These are phyloP conservation scores for Austroboletus novae-zelandiae DNA, from an alignment of 1,284 basidiomycete species.

Conservation along the genomic window DNA sequence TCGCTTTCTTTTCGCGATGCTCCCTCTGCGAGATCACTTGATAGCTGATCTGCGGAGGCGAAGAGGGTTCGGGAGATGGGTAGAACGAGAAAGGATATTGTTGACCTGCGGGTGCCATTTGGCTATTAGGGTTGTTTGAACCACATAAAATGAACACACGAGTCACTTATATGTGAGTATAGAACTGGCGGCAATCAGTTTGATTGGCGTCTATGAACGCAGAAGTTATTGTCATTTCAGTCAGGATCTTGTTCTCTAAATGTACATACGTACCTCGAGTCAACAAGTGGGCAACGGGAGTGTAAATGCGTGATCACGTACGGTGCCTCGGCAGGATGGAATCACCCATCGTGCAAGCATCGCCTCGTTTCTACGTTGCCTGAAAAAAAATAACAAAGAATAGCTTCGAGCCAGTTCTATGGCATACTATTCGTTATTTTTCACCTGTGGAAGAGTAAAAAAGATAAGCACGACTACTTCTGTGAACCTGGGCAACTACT, in stretches of 20 bases:
- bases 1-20: conserved; percentile 22
- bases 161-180: not conserved
- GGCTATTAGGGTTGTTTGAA: too few species aligned
- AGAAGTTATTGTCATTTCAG: too few species aligned
- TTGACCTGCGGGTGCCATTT: not conserved
- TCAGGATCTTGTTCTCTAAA: not conserved
- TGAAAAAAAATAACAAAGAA: not conserved
- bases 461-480: too few species aligned
- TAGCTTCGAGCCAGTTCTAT: too few species aligned
- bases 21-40: conserved; percentile 17
- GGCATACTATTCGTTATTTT: too few species aligned
- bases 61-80: not conserved
- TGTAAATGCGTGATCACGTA: not conserved
- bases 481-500: too few species aligned
- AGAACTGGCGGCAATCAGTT: not conserved
- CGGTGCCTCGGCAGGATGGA: not conserved
- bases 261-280: not conserved
- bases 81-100: not conserved
- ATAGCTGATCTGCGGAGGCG: not conserved
- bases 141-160: too few species aligned
- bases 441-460: too few species aligned
- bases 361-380: not conserved
- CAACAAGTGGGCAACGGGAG: too few species aligned
- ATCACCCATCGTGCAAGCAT: not conserved
- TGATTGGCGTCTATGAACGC: too few species aligned